A percentile compares a stretch with the other conserved stretches of the same genome.
Conservation (phyloP, 306 rosid species). For the Fragaria vesca region DNA sequence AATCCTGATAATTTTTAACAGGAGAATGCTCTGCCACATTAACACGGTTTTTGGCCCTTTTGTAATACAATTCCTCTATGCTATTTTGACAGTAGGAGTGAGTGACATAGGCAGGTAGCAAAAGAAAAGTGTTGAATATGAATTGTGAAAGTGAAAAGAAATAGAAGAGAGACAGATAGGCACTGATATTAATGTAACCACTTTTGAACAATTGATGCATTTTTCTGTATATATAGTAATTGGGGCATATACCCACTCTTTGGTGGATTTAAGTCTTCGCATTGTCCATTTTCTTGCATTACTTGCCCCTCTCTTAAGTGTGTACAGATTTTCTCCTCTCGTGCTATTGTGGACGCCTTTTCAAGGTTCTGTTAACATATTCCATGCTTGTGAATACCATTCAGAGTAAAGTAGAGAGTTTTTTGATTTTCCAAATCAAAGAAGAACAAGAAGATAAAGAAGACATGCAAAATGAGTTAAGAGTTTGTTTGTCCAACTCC, state of each 20-base stretch:
- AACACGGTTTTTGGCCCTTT: slow-evolving; percentile 26
- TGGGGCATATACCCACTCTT: slow-evolving; percentile 9
- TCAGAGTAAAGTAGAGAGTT: not conserved
- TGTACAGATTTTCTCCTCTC: not conserved
- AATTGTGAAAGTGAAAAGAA: slow-evolving; percentile 33
- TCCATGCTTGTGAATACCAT: not conserved
- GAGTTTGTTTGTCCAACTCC: not conserved
- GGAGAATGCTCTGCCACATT: slow-evolving; percentile 41
- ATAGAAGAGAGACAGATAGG: slow-evolving; percentile 31
- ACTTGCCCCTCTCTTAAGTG: not conserved
- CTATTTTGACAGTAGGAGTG: slow-evolving; percentile 46
- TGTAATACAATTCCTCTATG: slow-evolving; percentile 22
- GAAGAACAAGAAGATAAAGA: not conserved
- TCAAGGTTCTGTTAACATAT: not conserved
- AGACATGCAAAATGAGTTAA: not conserved
- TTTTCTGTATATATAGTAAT: slow-evolving; percentile 50
- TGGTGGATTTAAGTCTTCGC: not conserved
- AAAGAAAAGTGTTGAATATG: slow-evolving; percentile 33
- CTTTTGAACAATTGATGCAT: slow-evolving; percentile 36
- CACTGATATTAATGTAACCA: slow-evolving; percentile 48
- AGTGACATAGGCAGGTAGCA: slow-evolving; percentile 59
- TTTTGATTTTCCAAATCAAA: not conserved
- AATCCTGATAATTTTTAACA: slow-evolving; percentile 51
- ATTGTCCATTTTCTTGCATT: not conserved
- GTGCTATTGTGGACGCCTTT: not conserved